Evolutionary conservation across 2,329 filamentous ascomycete species (phyloP), one percentile per base, ranked within the genome.

Genomic region (Penicillium sumatraense): DNA sequence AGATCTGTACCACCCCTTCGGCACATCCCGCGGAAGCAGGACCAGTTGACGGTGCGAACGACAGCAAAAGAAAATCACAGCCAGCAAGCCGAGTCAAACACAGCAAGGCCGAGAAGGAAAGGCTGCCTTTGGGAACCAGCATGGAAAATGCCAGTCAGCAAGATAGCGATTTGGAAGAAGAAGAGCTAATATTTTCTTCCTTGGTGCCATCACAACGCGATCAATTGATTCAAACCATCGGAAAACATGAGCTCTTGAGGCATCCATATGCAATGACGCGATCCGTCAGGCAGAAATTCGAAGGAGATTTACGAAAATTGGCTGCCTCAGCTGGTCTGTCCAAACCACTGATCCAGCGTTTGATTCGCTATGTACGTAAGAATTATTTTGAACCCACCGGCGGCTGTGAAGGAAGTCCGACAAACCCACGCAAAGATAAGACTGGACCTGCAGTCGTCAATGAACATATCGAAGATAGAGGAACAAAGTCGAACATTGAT

Each of bases 351-450:
- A 53, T 33, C 2, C 6, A 26, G 5, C 26, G 47, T 10, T 52
- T 72, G 18, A 42, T 66, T 1, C 52, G 51, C 14, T 63, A 66
- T 33, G 58, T 69, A n/a, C 65, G 61, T 40, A 58, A 46, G 21
- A 56, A 51, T 2, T 72, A 67, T 49, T 57, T 70, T 2, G 58
- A 64, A 3, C 26, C 40, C 6, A 3, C n/a, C 5, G 24, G 18
- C 18, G 40, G 4, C 40, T 6, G 3, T 3, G 13, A 27, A 21
- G 8, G 6, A 5, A 10, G 26, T 1, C 24, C 54, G 33, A 9
- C 58, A 20, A 59, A 56, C 1, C 29, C 29, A 31, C n/a, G n/a
- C n/a, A n/a, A n/a, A n/a, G n/a, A n/a, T n/a, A n/a, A n/a, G n/a
- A n/a, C n/a, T n/a, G 53, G 54, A 5, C 13, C 14, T 36, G 18